Evolutionary conservation across 129 eudicot genomes (phyloP), one percentile per base, ranked within the genome.

Genomic region (Daucus carota): DNA sequence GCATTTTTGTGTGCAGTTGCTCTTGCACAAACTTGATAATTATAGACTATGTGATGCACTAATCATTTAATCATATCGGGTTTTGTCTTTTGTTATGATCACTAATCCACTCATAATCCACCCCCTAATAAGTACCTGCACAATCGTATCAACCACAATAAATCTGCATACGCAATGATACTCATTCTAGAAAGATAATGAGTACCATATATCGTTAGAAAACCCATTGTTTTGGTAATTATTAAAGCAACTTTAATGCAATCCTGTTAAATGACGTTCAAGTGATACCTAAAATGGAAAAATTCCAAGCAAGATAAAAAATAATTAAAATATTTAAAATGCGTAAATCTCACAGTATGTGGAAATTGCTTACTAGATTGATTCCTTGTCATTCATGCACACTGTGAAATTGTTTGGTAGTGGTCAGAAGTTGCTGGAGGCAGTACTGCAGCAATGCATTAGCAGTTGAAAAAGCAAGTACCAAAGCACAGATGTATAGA

Each of bases 391-490:
- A 43, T 43, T 28, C 75, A 43, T 71, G 54, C 54, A 42, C 26
- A 18, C 40, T 68, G 80, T 65, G 22, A 34, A 40, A 69, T 76
- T 46, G 84, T 71, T 31, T 81, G 74, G 59, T 76, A 81, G 26
- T 81, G 80, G 80, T 72, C 78, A 60, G 77, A 59, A 74, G 76
- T 42, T 48, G 65, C 65, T 57, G 65, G 65, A n/a, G 65, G 75
- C 28, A 41, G 76, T 54, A 44, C 44, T 52, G 71, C 79, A 20
- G 59, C 71, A 70, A n/a, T 10, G 18, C 44, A 44, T 43, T 54
- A 43, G 74, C 77, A 81, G 76, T 54, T 54, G 38, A 34, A 76
- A 75, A 72, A 76, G 75, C 84, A 81, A 81, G 81, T 81, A 72
- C 84, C 84, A 71, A 80, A 80, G 77, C 77, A 72, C 71, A 68